phyloP scores from a whole-genome alignment of 2,329 filamentous ascomycete species.

The Talaromyces sp. region DNA sequence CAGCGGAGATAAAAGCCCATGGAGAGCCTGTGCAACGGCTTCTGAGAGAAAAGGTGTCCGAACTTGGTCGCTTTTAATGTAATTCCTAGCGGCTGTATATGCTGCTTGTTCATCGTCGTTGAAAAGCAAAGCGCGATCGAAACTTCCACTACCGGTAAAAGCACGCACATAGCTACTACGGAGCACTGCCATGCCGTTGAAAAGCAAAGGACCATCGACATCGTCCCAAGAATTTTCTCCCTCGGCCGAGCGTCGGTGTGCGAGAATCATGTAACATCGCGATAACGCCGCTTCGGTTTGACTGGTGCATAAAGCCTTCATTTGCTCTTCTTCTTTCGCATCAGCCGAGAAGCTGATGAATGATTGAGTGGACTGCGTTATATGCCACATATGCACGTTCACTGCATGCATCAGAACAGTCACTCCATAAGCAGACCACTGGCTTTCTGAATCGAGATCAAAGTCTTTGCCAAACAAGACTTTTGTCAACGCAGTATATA shows the following conservation, averaged over 20 bases:
- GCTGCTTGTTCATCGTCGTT: conserved; percentile 27
- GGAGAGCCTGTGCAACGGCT: conserved; percentile 29
- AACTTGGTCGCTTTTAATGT: conserved; percentile 24
- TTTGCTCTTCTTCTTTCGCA: conserved; percentile 20
- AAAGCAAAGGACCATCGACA: conserved; percentile 29
- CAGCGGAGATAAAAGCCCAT: conserved; percentile 28
- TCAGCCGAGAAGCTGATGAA: conserved; percentile 23
- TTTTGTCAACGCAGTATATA: conserved; percentile 26
- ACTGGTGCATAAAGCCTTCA: conserved; percentile 22
- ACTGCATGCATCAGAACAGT: conserved; percentile 35
- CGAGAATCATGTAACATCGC: conserved; percentile 25
- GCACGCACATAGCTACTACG: conserved; percentile 32
- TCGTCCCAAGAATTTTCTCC: conserved; percentile 11
- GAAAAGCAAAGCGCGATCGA: conserved; percentile 30
- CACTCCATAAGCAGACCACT: conserved; percentile 27
- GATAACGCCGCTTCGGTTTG: conserved; percentile 27
- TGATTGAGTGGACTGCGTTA: conserved; percentile 31
- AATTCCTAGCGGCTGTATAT: conserved; percentile 23
- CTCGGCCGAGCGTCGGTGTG: not conserved
- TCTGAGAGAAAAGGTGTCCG: conserved; percentile 26
- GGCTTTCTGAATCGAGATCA: conserved; percentile 18
- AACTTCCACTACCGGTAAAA: conserved; percentile 27
- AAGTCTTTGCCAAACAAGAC: conserved; percentile 25
- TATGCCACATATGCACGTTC: conserved; percentile 34
- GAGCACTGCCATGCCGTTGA: conserved; percentile 33